Conservation (phyloP, 257 asterid species). For the Solanum corneliomulleri region DNA sequence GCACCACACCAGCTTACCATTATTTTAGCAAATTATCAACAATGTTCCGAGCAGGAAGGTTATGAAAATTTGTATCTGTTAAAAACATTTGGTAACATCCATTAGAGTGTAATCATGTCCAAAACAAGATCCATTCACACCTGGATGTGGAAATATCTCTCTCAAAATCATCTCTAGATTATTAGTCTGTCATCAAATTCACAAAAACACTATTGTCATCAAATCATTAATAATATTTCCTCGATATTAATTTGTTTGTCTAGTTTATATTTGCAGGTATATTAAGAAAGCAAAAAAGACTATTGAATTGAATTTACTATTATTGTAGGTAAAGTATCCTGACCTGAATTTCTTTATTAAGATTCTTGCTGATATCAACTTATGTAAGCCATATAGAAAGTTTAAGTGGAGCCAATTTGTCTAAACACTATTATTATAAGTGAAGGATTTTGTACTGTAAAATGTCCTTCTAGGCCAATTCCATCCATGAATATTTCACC, state of each 20-base stretch:
- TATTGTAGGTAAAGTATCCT: background rate
- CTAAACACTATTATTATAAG: constrained; percentile 30
- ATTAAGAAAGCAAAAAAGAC: too few relatives aligned
- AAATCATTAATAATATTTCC: background rate
- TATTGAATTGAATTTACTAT: background rate
- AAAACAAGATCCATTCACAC: constrained; percentile 44
- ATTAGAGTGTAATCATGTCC: constrained; percentile 35
- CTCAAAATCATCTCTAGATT: constrained; percentile 32
- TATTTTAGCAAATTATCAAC: constrained; percentile 18
- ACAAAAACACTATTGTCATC: background rate
- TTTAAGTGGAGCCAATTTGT: constrained; percentile 32
- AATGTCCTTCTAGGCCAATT: constrained; percentile 39
- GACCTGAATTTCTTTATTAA: constrained; percentile 30
- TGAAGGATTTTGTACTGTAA: constrained; percentile 28
- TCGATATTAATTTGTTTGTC: background rate
- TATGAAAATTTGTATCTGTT: constrained; percentile 23
- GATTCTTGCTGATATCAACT: constrained; percentile 27
- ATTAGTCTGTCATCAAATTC: constrained; percentile 25
- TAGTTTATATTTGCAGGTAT: background rate
- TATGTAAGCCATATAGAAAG: constrained; percentile 45
- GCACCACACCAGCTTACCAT: constrained; percentile 34
- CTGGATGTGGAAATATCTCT: constrained; percentile 45
- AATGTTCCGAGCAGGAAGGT: background rate
- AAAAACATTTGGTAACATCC: constrained; percentile 55
- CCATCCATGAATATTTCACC: constrained; percentile 34